A percentile compares a stretch with the other conserved stretches of the same genome.
These are phyloP conservation scores for Gaertneriomyces semiglobifer DNA, from an alignment of 192 early-diverging fungal species.

Conservation along the genomic window DNA sequence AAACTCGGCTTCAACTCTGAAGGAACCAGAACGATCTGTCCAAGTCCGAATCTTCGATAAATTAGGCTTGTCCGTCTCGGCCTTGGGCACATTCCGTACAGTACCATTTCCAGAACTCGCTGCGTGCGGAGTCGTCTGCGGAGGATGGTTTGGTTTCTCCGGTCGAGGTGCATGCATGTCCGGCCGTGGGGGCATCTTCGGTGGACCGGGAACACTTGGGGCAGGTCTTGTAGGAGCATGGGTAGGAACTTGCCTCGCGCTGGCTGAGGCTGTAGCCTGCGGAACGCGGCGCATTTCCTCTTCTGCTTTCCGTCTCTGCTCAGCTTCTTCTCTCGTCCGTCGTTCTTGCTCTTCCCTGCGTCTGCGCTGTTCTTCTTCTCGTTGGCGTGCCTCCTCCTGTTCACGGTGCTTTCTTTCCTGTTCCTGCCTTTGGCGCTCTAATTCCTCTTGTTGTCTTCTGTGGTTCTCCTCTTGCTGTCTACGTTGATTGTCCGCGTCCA, in stretches of 20 bases:
- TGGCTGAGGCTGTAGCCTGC: too few relatives aligned
- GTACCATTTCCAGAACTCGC: too few relatives aligned
- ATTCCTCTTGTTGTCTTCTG: constrained; percentile 34
- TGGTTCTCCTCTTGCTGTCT: constrained; percentile 34
- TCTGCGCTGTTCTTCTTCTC: constrained; percentile 22
- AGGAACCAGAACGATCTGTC: constrained; percentile 88
- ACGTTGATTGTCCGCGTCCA: constrained; percentile 26
- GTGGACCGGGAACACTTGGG: too few relatives aligned
- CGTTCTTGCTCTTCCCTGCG: constrained; percentile 3
- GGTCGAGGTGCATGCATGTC: too few relatives aligned
- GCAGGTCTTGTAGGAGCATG: too few relatives aligned
- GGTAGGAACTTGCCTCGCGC: too few relatives aligned
- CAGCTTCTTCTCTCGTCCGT: neutral
- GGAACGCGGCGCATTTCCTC: too few relatives aligned
- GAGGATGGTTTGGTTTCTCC: too few relatives aligned
- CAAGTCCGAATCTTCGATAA: constrained; percentile 75
- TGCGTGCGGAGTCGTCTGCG: too few relatives aligned
- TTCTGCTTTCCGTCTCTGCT: too few relatives aligned
- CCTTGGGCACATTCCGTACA: neutral
- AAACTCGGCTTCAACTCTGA: constrained; percentile 90
- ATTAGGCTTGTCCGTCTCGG: constrained; percentile 44
- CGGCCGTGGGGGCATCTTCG: too few relatives aligned
- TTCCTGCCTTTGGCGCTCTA: constrained; percentile 21
- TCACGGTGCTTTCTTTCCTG: constrained; percentile 25
- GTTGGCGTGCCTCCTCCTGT: constrained; percentile 33